These are phyloP conservation scores for Monascus purpureus DNA, from an alignment of 495 filamentous ascomycete species.

Conservation along the genomic window DNA sequence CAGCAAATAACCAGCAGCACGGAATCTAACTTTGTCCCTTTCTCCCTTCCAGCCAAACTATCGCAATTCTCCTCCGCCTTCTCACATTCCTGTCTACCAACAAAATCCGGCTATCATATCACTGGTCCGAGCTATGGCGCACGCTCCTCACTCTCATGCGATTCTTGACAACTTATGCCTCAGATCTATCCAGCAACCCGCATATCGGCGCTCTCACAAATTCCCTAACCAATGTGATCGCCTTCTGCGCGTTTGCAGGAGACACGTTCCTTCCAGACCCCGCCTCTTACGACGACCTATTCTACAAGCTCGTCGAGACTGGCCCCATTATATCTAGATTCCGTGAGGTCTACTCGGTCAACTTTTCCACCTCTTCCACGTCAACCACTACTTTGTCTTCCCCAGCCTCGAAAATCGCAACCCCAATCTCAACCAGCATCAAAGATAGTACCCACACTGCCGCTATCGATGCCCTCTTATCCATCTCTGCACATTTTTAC, in stretches of 20 bases:
- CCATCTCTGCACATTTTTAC: slow-evolving; percentile 77
- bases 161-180: slow-evolving; percentile 74
- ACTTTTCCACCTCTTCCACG: slow-evolving; percentile 10
- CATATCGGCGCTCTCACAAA: slow-evolving; percentile 40
- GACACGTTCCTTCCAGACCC: slow-evolving; percentile 89
- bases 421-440: background rate
- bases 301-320: slow-evolving; percentile 94
- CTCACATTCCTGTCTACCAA: slow-evolving; percentile 72
- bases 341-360: slow-evolving; percentile 56
- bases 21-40: no score
- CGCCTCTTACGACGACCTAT: slow-evolving; percentile 83
- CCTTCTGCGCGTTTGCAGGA: slow-evolving; percentile 71
- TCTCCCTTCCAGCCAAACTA: slow-evolving; percentile 21
- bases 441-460: slow-evolving; percentile 18
- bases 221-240: slow-evolving; percentile 66
- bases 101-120: slow-evolving; percentile 65
- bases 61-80: slow-evolving; percentile 69
- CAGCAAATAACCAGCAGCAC: no score
- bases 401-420: slow-evolving; percentile 1
- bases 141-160: slow-evolving; percentile 78
- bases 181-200: slow-evolving; percentile 51
- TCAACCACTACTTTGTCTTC: slow-evolving; percentile 5
- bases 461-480: slow-evolving; percentile 71
- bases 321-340: slow-evolving; percentile 77
- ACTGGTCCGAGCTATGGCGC: slow-evolving; percentile 94